Base-by-base conservation (phyloP, 805 yeast species). In the Hagleromyces aurorensis region DNA sequence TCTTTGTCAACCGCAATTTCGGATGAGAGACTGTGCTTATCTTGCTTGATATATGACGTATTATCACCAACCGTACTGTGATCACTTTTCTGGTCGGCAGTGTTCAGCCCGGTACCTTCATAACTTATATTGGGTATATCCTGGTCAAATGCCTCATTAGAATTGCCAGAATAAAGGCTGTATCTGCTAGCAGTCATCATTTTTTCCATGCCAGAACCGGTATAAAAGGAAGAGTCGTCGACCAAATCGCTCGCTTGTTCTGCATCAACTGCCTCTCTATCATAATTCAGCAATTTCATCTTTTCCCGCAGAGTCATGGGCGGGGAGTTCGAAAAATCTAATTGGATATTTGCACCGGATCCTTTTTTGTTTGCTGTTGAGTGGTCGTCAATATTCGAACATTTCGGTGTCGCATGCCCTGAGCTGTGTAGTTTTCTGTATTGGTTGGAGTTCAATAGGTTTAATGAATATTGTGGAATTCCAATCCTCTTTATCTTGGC, bases 401-500 rank as follows among this genome's bases (percentile, higher is more conserved):
- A 25, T 22, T 26, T 22, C 8, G 16, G 10, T 12, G 12, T 11
- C 20, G 34, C 25, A 17, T 26, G 38, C 12, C 34, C 20, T 11
- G 18, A 29, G 10, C 29, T 30, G 25, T 33, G 29, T 25, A 32
- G 24, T 15, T 36, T 38, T 19, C 34, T 37, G 17, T 27, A 31
- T 19, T 40, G 42, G 11, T 34, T 33, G 24, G 59, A 44, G 25
- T 57, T 55, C 25, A 62, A 50, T 32, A 62, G 38, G 19, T 56
- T 53, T 30, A 60, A 37, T 2, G 67, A 59, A 33, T 61, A 61
- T 5, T 55, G 59, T 4, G 67, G 64, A 13, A 61, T 59, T 2
- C 64, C 67, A 7, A 40, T 31, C 25, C 76, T 57, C 42, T 65
- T 72, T 24, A 72, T 59, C 27, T 69, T 56, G 36, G 70, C 68